Conservation (phyloP, 2,329 filamentous ascomycete species). For the Geosmithia morbida region DNA sequence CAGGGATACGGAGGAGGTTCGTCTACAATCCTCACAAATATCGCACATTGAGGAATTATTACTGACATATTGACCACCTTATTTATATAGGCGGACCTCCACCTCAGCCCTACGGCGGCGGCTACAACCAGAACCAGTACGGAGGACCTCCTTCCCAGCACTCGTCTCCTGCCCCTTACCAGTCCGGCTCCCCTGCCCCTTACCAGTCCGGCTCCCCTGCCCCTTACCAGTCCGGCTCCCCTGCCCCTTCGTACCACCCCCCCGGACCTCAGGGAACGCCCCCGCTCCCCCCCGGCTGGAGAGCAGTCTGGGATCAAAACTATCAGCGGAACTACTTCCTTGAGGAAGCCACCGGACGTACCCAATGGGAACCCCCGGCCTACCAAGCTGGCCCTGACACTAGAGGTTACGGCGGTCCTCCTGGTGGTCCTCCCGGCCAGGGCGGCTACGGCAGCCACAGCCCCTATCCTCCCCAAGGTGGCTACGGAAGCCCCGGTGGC, state of each 20-base stretch:
- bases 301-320: conserved; percentile 45
- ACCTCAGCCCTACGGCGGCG: conserved; percentile 5
- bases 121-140: conserved; percentile 8
- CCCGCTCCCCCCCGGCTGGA: conserved; percentile 45
- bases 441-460: conserved; percentile 3
- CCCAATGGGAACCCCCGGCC: conserved; percentile 49
- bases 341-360: conserved; percentile 43
- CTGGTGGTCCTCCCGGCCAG: conserved; percentile 1
- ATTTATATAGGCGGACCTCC: conserved; percentile 5
- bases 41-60: background rate
- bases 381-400: conserved; percentile 5
- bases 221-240: conserved; percentile 8
- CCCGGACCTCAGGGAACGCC: conserved; percentile 18
- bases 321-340: conserved; percentile 51
- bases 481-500: conserved; percentile 2
- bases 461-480: conserved; percentile 4
- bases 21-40: no score
- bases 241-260: conserved; percentile 16
- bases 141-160: background rate
- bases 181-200: conserved; percentile 6
- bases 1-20: background rate
- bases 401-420: conserved; percentile 3
- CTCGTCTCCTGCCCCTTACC: conserved; percentile 6
- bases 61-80: background rate
- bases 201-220: conserved; percentile 7